Percentiles rank a stretch among this genome's conserved stretches.
Evolutionary conservation across 148 eudicot species (phyloP).

Genomic region (Cornus controversa): DNA sequence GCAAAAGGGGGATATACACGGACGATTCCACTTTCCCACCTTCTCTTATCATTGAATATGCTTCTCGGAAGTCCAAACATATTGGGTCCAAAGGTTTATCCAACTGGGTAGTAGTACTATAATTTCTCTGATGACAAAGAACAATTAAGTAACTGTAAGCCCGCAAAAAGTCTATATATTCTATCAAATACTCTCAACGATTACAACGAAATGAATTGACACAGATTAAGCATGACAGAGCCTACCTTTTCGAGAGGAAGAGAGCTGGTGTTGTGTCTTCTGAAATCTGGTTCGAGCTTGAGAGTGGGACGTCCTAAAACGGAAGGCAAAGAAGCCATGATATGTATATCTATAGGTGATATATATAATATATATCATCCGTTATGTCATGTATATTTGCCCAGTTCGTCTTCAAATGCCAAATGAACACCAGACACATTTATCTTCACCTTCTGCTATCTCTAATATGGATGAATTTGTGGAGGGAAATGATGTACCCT

Average conservation of each 20-base stretch:
- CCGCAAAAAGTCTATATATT: too few relatives aligned
- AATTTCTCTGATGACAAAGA: slow-evolving; percentile 22
- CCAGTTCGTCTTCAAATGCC: neutral
- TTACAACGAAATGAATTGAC: neutral
- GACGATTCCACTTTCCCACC: slow-evolving; percentile 39
- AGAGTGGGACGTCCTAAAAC: slow-evolving; percentile 48
- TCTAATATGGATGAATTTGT: neutral
- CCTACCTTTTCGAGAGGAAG: slow-evolving; percentile 43
- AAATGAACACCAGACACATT: neutral
- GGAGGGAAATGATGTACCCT: neutral
- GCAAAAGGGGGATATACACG: slow-evolving; percentile 54
- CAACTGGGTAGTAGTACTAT: slow-evolving; percentile 25
- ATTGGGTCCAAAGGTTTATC: slow-evolving; percentile 32
- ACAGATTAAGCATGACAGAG: neutral
- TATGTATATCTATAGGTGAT: neutral
- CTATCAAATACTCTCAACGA: too few relatives aligned
- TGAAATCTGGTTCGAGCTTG: slow-evolving; percentile 56
- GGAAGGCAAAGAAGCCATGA: slow-evolving; percentile 70
- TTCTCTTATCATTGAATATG: slow-evolving; percentile 31
- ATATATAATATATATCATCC: neutral
- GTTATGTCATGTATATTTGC: neutral
- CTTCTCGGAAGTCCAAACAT: slow-evolving; percentile 35
- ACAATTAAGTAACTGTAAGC: slow-evolving; percentile 3
- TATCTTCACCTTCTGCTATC: neutral
- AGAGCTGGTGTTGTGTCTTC: slow-evolving; percentile 22